These are phyloP conservation scores for Amanita jacksonii DNA, from an alignment of 768 basidiomycete genomes.

Conservation along the genomic window DNA sequence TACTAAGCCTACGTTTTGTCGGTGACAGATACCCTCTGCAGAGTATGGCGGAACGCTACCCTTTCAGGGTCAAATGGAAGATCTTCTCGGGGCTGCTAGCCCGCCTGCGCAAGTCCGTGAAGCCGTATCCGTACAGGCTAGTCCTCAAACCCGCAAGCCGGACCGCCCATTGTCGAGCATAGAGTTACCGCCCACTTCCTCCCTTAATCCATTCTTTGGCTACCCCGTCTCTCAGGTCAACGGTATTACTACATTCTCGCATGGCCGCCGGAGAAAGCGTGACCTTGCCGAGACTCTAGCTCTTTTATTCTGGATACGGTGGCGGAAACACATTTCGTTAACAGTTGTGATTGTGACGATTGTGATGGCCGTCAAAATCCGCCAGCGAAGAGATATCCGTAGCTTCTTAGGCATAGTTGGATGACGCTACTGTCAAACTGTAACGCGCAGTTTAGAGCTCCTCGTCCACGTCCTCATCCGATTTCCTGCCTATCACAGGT, in stretches of 20 bases:
- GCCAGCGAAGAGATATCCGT: conserved; percentile 15
- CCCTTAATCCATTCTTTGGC: conserved; percentile 66
- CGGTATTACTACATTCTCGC: conserved; percentile 29
- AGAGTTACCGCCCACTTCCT: conserved; percentile 46
- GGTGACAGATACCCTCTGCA: conserved; percentile 20
- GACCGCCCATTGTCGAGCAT: conserved; percentile 9
- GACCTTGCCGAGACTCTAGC: conserved; percentile 57
- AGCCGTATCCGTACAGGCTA: conserved; percentile 5
- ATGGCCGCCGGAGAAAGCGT: conserved; percentile 60
- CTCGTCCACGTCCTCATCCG: too few relatives aligned
- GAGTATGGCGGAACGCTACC: conserved; percentile 63
- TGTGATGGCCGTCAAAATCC: conserved; percentile 19
- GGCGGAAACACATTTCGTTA: conserved; percentile 36
- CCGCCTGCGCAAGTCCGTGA: conserved; percentile 11
- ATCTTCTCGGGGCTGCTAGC: conserved; percentile 32
- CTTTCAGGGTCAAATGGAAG: conserved; percentile 36
- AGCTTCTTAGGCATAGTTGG: conserved; percentile 13
- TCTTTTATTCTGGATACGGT: conserved; percentile 57
- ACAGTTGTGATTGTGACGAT: conserved; percentile 23
- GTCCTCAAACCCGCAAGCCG: conserved; percentile 9
- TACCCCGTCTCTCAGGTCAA: conserved; percentile 41
- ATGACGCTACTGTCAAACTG: not conserved
- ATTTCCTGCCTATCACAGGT: too few relatives aligned
- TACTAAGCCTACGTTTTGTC: conserved; percentile 8
- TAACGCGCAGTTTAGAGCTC: too few relatives aligned